Conservation (phyloP, 2,329 filamentous ascomycete species). For the Blastomyces percursus region DNA sequence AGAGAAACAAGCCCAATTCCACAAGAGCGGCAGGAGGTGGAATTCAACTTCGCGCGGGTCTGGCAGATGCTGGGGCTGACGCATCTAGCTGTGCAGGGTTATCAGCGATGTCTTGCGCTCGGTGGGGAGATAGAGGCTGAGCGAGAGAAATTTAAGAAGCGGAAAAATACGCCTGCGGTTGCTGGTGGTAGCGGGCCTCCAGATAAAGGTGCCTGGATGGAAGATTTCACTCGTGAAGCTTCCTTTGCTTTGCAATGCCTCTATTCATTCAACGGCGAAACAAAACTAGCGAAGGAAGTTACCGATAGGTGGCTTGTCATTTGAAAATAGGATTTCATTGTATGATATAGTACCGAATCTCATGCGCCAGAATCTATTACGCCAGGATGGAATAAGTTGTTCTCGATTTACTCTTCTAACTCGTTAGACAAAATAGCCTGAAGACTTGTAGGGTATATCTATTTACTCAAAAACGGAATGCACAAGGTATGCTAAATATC, state of each 20-base stretch:
- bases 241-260: constrained; percentile 64
- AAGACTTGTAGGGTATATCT: neutral
- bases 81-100: constrained; percentile 62
- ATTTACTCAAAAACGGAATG: neutral
- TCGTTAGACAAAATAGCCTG: neutral
- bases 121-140: constrained; percentile 36
- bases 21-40: constrained; percentile 57
- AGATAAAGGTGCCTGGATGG: constrained; percentile 22
- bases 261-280: constrained; percentile 54
- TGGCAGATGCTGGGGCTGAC: constrained; percentile 66
- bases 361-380: neutral
- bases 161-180: constrained; percentile 32
- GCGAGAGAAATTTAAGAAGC: constrained; percentile 11
- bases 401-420: neutral
- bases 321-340: constrained; percentile 17
- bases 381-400: neutral
- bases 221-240: constrained; percentile 57
- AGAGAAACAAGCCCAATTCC: constrained; percentile 38
- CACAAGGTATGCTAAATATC: neutral
- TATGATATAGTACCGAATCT: neutral
- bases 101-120: constrained; percentile 48
- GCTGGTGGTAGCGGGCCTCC: constrained; percentile 25
- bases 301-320: constrained; percentile 50
- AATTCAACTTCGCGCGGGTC: constrained; percentile 66
- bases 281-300: constrained; percentile 48